A percentile compares a stretch with the other conserved stretches of the same genome.
Evolutionary conservation across 2,329 filamentous ascomycete species (phyloP).

Genomic region (Pseudocercospora musae): DNA sequence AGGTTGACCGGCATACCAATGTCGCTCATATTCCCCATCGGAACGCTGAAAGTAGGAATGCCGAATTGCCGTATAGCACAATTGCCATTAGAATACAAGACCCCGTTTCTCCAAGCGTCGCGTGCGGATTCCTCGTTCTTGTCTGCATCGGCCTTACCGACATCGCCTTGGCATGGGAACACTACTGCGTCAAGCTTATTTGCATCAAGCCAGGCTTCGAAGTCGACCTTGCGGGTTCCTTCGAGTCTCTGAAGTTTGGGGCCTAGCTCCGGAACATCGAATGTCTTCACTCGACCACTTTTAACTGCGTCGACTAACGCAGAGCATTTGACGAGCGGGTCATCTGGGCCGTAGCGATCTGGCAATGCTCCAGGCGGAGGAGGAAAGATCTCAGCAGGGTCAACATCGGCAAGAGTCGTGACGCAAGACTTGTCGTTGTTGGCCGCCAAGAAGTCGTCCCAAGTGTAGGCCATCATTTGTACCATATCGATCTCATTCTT

Average conservation of each 20-base stretch:
- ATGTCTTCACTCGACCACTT: conserved; percentile 33
- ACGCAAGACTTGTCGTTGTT: conserved; percentile 37
- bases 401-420: conserved; percentile 39
- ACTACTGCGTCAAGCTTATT: conserved; percentile 44
- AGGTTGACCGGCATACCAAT: conserved; percentile 50
- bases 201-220: conserved; percentile 49
- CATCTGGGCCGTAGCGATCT: conserved; percentile 26
- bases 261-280: conserved; percentile 39
- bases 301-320: conserved; percentile 25
- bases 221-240: conserved; percentile 42
- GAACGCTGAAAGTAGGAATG: conserved; percentile 51
- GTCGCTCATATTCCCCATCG: conserved; percentile 49
- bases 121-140: conserved; percentile 19
- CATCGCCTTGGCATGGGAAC: conserved; percentile 49
- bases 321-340: conserved; percentile 36
- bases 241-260: conserved; percentile 46
- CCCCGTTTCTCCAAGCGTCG: conserved; percentile 46
- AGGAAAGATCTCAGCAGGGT: conserved; percentile 36
- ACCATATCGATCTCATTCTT: conserved; percentile 45
- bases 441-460: conserved; percentile 47
- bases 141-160: conserved; percentile 48
- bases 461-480: conserved; percentile 48
- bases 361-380: conserved; percentile 33
- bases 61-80: conserved; percentile 51
- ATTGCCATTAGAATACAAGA: conserved; percentile 53